Percentiles rank a stretch among this genome's conserved stretches.
phyloP scores from a whole-genome alignment of 2,329 filamentous ascomycete genomes.

The Pseudogymnoascus verrucosus region DNA sequence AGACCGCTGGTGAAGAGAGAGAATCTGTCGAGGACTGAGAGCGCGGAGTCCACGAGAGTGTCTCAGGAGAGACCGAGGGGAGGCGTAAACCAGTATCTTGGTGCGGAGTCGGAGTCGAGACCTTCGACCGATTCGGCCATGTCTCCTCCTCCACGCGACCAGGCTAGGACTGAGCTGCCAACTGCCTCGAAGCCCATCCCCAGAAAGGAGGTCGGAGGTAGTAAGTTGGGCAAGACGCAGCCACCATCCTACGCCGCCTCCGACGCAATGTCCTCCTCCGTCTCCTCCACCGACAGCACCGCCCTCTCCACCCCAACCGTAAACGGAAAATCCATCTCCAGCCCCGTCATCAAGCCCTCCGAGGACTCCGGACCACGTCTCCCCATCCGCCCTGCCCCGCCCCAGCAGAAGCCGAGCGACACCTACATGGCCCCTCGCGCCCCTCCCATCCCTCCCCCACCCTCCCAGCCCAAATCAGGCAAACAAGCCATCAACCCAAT shows the following conservation, averaged over 20 bases:
- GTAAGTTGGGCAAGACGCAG: neutral
- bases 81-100: neutral
- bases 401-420: slow-evolving; percentile 32
- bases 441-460: slow-evolving; percentile 25
- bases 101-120: slow-evolving; percentile 39
- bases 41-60: neutral
- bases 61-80: neutral
- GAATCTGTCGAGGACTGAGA: neutral
- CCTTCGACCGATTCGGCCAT: slow-evolving; percentile 27
- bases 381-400: slow-evolving; percentile 31
- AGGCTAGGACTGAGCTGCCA: slow-evolving; percentile 28
- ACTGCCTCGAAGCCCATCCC: slow-evolving; percentile 44
- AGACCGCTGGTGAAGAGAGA: neutral
- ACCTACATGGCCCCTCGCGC: slow-evolving; percentile 29
- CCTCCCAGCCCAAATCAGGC: slow-evolving; percentile 18
- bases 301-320: slow-evolving; percentile 22
- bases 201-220: slow-evolving; percentile 50
- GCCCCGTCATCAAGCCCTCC: slow-evolving; percentile 18
- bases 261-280: slow-evolving; percentile 26
- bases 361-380: slow-evolving; percentile 23
- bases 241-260: neutral
- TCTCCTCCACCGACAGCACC: slow-evolving; percentile 25
- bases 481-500: slow-evolving; percentile 40
- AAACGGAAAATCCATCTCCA: slow-evolving; percentile 28
- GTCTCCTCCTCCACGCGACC: neutral